Evolutionary conservation across 2,329 filamentous ascomycete species (phyloP).

Genomic region (Pseudogymnoascus sp.): DNA sequence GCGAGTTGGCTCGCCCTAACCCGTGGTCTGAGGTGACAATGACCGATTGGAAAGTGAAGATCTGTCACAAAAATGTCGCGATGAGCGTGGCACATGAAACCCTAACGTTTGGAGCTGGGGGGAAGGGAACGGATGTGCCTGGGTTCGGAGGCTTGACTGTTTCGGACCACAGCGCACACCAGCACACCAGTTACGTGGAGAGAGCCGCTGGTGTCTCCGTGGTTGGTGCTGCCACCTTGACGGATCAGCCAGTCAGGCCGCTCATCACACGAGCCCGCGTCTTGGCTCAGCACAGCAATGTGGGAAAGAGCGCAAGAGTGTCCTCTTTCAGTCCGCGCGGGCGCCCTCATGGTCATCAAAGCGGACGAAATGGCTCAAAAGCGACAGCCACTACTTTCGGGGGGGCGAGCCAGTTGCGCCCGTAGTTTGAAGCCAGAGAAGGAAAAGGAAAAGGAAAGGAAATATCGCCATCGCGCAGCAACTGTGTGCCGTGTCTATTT

Average conservation of each 20-base stretch:
- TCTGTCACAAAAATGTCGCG: conserved; percentile 5
- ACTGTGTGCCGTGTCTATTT: too few species aligned
- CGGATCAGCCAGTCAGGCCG: neutral
- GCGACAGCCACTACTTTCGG: neutral
- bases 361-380: neutral
- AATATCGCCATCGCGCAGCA: neutral
- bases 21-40: neutral
- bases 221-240: conserved; percentile 5
- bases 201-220: conserved; percentile 1
- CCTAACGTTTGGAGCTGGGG: neutral
- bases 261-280: neutral
- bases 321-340: neutral
- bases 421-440: neutral
- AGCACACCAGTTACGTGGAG: neutral
- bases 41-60: conserved; percentile 1
- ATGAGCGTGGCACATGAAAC: conserved; percentile 6
- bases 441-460: neutral
- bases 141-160: conserved; percentile 6
- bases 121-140: conserved; percentile 1
- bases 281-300: neutral
- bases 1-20: neutral
- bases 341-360: neutral
- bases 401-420: neutral
- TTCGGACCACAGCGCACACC: neutral
- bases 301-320: neutral